A percentile compares a stretch with the other conserved stretches of the same genome.
These are phyloP conservation scores for Elsinoe batatas DNA, from an alignment of 2,329 filamentous ascomycete species.

Conservation along the genomic window DNA sequence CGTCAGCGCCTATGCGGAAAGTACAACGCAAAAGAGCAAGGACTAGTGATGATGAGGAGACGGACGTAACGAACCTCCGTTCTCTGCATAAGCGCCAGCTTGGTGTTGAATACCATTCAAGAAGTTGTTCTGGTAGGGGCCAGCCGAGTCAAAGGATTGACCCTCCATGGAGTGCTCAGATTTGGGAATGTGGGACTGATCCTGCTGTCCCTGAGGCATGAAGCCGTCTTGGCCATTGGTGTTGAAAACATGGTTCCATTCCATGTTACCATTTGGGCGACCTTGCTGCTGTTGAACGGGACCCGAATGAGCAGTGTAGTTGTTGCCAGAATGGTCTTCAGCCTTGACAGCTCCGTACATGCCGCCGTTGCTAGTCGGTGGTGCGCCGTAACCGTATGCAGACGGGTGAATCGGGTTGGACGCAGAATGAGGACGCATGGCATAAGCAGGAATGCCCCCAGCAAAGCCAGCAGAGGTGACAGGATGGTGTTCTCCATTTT, in stretches of 20 bases:
- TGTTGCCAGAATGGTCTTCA: constrained; percentile 15
- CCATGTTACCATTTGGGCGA: constrained; percentile 24
- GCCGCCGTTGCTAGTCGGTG: constrained; percentile 22
- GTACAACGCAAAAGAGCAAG: background rate
- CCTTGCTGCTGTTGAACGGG: constrained; percentile 10
- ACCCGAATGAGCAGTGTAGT: constrained; percentile 14
- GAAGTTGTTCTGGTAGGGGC: constrained; percentile 38
- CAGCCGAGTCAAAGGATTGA: constrained; percentile 32
- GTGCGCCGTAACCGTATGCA: constrained; percentile 24
- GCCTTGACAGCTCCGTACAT: constrained; percentile 18
- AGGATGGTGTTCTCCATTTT: constrained; percentile 22
- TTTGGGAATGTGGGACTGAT: constrained; percentile 35
- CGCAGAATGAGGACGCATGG: constrained; percentile 20
- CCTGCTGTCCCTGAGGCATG: constrained; percentile 22
- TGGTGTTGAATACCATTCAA: constrained; percentile 41
- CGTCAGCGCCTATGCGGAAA: constrained; percentile 2
- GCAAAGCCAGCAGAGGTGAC: constrained; percentile 15
- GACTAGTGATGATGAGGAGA: background rate
- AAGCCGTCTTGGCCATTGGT: constrained; percentile 37
- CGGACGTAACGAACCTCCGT: constrained; percentile 23
- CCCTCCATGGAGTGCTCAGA: constrained; percentile 34
- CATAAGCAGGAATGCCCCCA: constrained; percentile 24
- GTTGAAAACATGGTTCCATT: constrained; percentile 36
- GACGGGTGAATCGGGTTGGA: constrained; percentile 24
- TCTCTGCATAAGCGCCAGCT: constrained; percentile 25